phyloP scores from a whole-genome alignment of 805 yeast genomes.

The Cyberlindnera euphorbiiphila region DNA sequence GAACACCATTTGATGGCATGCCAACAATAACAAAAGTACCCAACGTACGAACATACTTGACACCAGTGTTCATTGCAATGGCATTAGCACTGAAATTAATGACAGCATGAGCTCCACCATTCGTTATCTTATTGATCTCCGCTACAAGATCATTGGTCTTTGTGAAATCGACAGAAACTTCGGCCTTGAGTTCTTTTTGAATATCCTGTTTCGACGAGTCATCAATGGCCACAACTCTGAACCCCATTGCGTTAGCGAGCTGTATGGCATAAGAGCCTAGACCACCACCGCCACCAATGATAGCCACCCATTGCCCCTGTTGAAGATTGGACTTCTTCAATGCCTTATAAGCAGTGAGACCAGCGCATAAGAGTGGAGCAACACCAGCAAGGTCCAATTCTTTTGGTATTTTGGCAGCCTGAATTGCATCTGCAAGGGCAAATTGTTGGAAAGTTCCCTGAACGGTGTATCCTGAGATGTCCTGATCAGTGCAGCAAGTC shows the following conservation, averaged over 20 bases:
- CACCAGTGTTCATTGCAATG: conserved; percentile 43
- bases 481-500: conserved; percentile 64
- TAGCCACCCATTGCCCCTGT: conserved; percentile 70
- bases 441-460: conserved; percentile 79
- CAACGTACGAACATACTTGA: conserved; percentile 49
- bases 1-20: conserved; percentile 48
- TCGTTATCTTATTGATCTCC: conserved; percentile 41
- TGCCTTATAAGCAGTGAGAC: conserved; percentile 71
- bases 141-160: conserved; percentile 44
- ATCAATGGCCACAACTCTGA: conserved; percentile 65
- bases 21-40: conserved; percentile 66
- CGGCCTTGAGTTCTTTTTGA: conserved; percentile 53
- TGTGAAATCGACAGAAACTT: conserved; percentile 53
- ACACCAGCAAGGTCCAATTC: conserved; percentile 50
- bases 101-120: conserved; percentile 68
- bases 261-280: conserved; percentile 73
- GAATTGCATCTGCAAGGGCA: conserved; percentile 59
- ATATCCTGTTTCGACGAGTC: conserved; percentile 63
- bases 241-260: conserved; percentile 74
- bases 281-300: conserved; percentile 82
- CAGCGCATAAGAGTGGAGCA: conserved; percentile 71
- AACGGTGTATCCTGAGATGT: conserved; percentile 68
- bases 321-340: conserved; percentile 50
- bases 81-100: conserved; percentile 59
- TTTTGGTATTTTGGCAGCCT: conserved; percentile 54